Evolutionary conservation across 2,329 filamentous ascomycete genomes (phyloP).

Genomic region (Plenodomus lindquistii): DNA sequence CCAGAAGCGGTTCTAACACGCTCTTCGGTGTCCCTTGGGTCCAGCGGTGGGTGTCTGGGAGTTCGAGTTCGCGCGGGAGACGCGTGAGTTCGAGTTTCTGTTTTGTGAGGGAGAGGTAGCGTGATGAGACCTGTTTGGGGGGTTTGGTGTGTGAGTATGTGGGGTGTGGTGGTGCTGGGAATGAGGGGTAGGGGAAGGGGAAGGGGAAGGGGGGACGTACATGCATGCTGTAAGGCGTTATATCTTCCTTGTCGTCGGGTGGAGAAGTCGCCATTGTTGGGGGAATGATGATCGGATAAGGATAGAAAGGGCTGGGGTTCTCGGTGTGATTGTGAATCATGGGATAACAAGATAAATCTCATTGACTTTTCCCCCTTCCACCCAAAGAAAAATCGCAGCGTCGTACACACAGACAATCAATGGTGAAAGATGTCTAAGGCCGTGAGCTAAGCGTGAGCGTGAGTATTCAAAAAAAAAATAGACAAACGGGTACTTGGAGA

Average conservation of each 20-base stretch:
- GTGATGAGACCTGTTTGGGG: slow-evolving; percentile 61
- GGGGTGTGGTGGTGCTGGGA: background rate
- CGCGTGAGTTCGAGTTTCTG: slow-evolving; percentile 70
- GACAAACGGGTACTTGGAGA: no score
- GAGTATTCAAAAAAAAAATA: no score
- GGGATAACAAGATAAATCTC: no score
- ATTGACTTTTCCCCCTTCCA: no score
- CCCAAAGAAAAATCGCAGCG: no score
- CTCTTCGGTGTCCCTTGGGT: slow-evolving; percentile 61
- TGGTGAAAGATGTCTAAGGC: no score
- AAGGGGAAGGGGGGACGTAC: slow-evolving; percentile 15
- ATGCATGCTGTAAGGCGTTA: slow-evolving; percentile 41
- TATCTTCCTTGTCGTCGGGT: slow-evolving; percentile 15
- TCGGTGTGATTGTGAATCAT: no score
- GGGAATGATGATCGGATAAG: background rate
- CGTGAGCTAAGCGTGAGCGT: no score
- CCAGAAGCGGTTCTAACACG: slow-evolving; percentile 66
- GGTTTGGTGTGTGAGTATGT: background rate
- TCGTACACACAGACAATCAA: no score
- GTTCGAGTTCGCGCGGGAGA: slow-evolving; percentile 62
- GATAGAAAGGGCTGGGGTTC: no score
- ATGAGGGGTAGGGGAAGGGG: background rate
- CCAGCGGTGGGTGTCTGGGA: slow-evolving; percentile 56
- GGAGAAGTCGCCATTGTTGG: slow-evolving; percentile 4
- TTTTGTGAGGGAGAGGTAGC: slow-evolving; percentile 68